Base-by-base conservation (phyloP, 306 rosid species). In the Vachellia pachyceras region DNA sequence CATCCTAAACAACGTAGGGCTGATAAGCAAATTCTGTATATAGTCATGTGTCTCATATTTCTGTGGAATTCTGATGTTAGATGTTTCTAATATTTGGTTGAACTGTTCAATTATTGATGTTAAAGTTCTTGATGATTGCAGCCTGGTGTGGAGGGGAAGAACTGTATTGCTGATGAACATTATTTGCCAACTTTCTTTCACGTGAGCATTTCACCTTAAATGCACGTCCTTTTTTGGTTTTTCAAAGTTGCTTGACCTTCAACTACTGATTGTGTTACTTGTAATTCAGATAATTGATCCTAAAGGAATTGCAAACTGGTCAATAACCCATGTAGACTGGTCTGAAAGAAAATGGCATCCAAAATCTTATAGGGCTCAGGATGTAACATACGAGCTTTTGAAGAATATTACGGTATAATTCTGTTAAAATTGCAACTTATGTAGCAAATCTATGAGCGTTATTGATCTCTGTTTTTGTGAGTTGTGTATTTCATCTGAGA, bases 331-430 rank as follows among this genome's bases (percentile, higher is more conserved):
- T 85, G 99, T 96, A 73, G 99, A 96, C 87, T 96, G 99, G 99
- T 96, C 99, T 4, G 99, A 96, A 85, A 91, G 92, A 89, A 96
- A 96, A 88, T 96, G 99, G 99, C 99, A 96, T 73, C 99, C 99
- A 37, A 96, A 94, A 73, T 90, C 94, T 3, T 96, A 92, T 71
- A 88, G 85, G 82, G 80, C 90, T 77, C 87, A 73, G 64, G 99
- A 94, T 91, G 78, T 96, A 61, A 94, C 91, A 2, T 47, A 60
- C 4, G 92, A 84, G 77, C 92, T 96, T 83, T 85, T 92, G 80
- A 90, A 67, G 88, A 96, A 96, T 86, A 90, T 96, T 81, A 96
- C 98, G 91, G 99, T 96, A 96, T 54, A 67, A 70, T 77, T 80
- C 73, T 45, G 73, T 75, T 49, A 39, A 22, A 72, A 36, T 85